Conservation (phyloP, 2,329 filamentous ascomycete species). For the Monosporascus sp. region DNA sequence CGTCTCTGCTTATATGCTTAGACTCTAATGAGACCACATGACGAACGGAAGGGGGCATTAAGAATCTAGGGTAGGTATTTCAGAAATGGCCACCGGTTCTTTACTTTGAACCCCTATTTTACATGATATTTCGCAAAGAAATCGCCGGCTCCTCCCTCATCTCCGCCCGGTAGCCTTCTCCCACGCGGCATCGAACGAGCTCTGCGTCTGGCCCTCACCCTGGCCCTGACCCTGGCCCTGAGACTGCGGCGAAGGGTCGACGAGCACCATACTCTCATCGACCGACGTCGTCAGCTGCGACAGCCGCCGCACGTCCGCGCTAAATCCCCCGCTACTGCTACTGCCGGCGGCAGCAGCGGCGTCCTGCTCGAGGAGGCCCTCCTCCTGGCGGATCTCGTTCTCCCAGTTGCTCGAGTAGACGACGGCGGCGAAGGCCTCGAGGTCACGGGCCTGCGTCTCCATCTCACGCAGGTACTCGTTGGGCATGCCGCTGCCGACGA, state of each 20-base stretch:
- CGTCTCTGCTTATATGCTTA: too few relatives aligned
- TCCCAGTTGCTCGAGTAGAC: slow-evolving; percentile 84
- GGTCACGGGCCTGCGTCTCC: slow-evolving; percentile 62
- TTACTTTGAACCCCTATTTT: too few relatives aligned
- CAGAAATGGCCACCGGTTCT: too few relatives aligned
- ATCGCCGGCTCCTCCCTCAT: neutral
- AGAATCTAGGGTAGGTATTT: too few relatives aligned
- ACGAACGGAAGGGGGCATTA: too few relatives aligned
- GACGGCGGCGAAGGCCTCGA: slow-evolving; percentile 80
- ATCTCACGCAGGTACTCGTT: slow-evolving; percentile 69
- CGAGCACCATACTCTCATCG: slow-evolving; percentile 50
- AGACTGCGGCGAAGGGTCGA: slow-evolving; percentile 28
- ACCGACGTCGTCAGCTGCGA: slow-evolving; percentile 9
- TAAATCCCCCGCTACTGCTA: slow-evolving; percentile 1
- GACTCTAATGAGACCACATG: too few relatives aligned
- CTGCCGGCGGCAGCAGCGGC: slow-evolving; percentile 12
- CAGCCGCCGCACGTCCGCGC: neutral
- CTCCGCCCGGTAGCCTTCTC: slow-evolving; percentile 51
- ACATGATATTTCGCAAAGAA: too few relatives aligned
- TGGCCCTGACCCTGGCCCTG: slow-evolving; percentile 1
- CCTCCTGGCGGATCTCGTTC: slow-evolving; percentile 53
- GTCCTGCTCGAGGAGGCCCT: slow-evolving; percentile 11
- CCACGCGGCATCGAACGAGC: slow-evolving; percentile 64
- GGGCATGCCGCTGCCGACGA: slow-evolving; percentile 72
- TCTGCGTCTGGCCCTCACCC: slow-evolving; percentile 23